Conservation (phyloP, 2,329 filamentous ascomycete genomes). For the Talaromyces sp. region DNA sequence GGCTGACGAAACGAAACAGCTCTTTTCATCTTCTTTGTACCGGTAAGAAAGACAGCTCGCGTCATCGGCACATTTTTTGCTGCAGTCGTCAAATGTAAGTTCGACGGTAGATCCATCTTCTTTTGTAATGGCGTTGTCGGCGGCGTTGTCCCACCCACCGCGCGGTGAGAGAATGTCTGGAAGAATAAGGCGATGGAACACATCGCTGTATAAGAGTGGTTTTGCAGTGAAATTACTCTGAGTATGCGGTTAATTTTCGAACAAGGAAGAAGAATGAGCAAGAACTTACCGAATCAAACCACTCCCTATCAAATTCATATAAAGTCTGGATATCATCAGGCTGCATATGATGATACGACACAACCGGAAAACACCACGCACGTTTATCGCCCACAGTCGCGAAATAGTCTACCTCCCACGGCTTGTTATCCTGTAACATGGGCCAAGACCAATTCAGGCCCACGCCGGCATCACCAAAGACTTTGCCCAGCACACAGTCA, state of each 20-base stretch:
- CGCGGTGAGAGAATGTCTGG: slow-evolving; percentile 29
- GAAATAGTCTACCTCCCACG: slow-evolving; percentile 44
- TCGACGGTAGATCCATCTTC: slow-evolving; percentile 5
- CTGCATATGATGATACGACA: slow-evolving; percentile 50
- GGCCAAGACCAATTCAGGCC: slow-evolving; percentile 48
- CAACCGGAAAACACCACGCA: slow-evolving; percentile 52
- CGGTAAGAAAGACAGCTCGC: slow-evolving; percentile 30
- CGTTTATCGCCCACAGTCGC: slow-evolving; percentile 37
- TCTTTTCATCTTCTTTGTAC: slow-evolving; percentile 13
- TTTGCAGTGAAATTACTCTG: neutral
- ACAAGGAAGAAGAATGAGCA: neutral
- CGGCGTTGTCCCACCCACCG: slow-evolving; percentile 36
- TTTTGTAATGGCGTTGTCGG: slow-evolving; percentile 27
- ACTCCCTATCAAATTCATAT: slow-evolving; percentile 46
- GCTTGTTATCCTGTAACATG: slow-evolving; percentile 42
- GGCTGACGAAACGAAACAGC: slow-evolving; percentile 29
- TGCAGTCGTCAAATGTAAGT: slow-evolving; percentile 31
- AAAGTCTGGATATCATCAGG: slow-evolving; percentile 43
- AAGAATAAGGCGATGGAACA: slow-evolving; percentile 37
- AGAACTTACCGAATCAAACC: slow-evolving; percentile 58
- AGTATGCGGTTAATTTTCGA: neutral
- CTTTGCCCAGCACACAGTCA: slow-evolving; percentile 50
- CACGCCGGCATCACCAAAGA: slow-evolving; percentile 46
- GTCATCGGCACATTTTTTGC: slow-evolving; percentile 25
- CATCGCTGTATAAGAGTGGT: slow-evolving; percentile 34